Percentiles rank a stretch among this genome's conserved stretches.
These are phyloP conservation scores for Colletotrichum echinochloae DNA, from an alignment of 2,329 filamentous ascomycete genomes.

Conservation along the genomic window DNA sequence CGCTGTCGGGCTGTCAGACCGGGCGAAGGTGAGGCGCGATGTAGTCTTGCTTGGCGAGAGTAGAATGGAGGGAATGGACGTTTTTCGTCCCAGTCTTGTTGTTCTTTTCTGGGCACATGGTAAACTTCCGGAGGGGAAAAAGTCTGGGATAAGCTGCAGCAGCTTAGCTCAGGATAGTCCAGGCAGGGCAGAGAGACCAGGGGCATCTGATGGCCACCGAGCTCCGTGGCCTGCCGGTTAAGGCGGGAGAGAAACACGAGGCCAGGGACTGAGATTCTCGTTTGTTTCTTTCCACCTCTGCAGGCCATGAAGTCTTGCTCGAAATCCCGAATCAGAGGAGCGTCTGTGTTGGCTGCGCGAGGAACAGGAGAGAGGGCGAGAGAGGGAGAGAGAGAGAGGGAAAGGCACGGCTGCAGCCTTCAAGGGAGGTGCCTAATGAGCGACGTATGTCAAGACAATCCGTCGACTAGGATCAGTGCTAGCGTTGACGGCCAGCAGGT, in stretches of 20 bases:
- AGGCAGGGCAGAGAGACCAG: background rate
- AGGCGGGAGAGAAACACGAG: background rate
- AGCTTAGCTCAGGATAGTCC: background rate
- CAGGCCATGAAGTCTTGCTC: background rate
- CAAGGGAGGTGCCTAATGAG: background rate
- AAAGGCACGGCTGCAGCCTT: background rate
- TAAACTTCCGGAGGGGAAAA: background rate
- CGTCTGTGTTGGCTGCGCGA: background rate
- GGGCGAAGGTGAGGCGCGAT: slow-evolving; percentile 32
- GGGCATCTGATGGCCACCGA: background rate
- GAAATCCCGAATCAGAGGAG: background rate
- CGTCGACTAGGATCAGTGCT: background rate
- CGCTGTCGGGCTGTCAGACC: slow-evolving; percentile 31
- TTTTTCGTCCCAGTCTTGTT: background rate
- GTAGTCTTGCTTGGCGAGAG: slow-evolving; percentile 29
- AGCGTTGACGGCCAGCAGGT: slow-evolving; percentile 6
- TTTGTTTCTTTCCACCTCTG: too few species aligned
- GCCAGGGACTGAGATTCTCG: background rate
- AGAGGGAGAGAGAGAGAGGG: background rate
- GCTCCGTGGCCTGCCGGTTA: background rate
- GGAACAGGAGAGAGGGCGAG: too few species aligned
- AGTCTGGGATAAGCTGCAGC: background rate
- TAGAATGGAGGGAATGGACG: background rate
- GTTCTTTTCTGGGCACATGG: background rate
- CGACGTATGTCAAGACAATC: slow-evolving; percentile 40